Evolutionary conservation across 1,284 basidiomycete species (phyloP).

Genomic region (Trichosporon faecale): DNA sequence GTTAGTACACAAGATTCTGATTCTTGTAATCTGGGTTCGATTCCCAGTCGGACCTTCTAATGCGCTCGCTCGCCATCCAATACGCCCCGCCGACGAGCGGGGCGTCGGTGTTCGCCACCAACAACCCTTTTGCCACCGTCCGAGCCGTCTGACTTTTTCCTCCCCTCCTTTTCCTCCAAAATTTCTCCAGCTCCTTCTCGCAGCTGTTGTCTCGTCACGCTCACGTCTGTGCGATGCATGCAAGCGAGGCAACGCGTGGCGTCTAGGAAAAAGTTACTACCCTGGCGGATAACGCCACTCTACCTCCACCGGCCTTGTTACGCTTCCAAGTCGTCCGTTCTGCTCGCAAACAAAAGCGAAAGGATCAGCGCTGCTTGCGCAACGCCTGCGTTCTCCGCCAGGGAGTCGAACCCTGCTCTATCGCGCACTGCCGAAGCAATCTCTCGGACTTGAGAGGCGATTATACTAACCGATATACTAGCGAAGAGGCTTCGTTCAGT

Average conservation of each 20-base stretch:
- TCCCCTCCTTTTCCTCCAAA: neutral
- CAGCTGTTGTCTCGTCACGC: neutral
- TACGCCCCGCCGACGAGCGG: neutral
- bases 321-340: neutral
- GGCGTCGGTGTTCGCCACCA: neutral
- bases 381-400: neutral
- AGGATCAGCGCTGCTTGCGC: neutral
- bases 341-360: neutral
- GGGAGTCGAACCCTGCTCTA: conserved; percentile 5
- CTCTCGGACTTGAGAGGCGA: conserved; percentile 1
- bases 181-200: neutral
- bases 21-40: conserved; percentile 12
- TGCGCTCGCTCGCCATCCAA: neutral
- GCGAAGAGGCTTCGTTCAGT: neutral
- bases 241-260: neutral
- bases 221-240: neutral
- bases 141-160: neutral
- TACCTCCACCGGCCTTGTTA: neutral
- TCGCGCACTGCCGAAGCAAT: neutral
- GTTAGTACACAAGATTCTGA: conserved; percentile 11
- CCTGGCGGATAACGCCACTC: neutral
- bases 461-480: conserved; percentile 6
- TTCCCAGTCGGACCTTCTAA: conserved; percentile 9
- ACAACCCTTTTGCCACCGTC: neutral
- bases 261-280: neutral